Evolutionary conservation across 495 filamentous ascomycete species (phyloP), one percentile per base, ranked within the genome.

Genomic region (Neurospora sp.): DNA sequence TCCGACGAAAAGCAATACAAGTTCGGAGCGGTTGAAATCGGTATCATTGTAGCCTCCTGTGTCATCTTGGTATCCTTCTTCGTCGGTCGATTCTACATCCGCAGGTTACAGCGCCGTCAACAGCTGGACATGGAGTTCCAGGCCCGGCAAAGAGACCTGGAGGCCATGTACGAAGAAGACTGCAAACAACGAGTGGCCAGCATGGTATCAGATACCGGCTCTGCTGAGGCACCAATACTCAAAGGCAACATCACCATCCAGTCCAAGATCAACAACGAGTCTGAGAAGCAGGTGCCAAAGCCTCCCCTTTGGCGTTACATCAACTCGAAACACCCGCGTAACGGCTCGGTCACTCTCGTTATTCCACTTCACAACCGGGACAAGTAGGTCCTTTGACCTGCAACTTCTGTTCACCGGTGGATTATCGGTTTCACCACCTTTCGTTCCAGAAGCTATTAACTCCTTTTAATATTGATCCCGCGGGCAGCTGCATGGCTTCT

Each of bases 1-100:
- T 20, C 47, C 39, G n/a, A 70, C 45, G 12, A 39, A 73, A 20
- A 44, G 65, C 20, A 35, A 7, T 72, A 68, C 27, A 10, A 38
- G n/a, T 44, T 77, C 39, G 75, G 68, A n/a, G 41, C 69, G 37
- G 69, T 69, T 22, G 75, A 77, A 37, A 77, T 78, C 10, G 73
- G 69, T 37, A 74, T 73, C 31, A 77, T 78, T 39, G 72, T 74
- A 39, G 69, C 75, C 22, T 85, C 74, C 3, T 47, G 75, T n/a
- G 35, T 35, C 37, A 20, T 74, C 44, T 8, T 73, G 20, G 69
- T 53, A 39, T 39, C 77, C 5, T 68, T 74, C 7, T 65, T 70
- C 27, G 42, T 78, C 70, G 12, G 6, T 16, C 53, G 53, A 7
- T 75, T 78, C 45, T 78, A 77, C 70, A 77, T 72, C 71, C 73